Evolutionary conservation across 83 land plant genomes (phyloP), one percentile per base, ranked within the genome.

Genomic region (Diphasiastrum complanatum): DNA sequence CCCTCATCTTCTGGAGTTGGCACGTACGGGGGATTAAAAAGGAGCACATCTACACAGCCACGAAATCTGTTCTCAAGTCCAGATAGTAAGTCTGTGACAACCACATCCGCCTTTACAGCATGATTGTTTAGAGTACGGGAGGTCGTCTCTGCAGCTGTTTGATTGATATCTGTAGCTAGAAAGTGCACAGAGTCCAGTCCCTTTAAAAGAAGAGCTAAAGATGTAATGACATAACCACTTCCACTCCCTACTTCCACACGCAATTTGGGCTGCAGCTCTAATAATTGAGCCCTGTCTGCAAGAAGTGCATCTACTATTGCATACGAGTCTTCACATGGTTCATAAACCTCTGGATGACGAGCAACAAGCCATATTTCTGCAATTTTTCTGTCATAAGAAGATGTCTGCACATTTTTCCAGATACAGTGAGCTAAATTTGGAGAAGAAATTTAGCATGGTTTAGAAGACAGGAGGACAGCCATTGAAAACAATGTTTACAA

Each of bases 1-100:
- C 6, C 59, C 59, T 41, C 59, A 0, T 55, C 59, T 14, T 55
- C 35, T 20, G 59, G 59, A 6, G 59, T 55, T 16, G 59, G 59
- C 28, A 55, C 59, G 19, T 55, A 55, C 6, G 59, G 59, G 31
- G 59, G 59, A 55, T 55, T 55, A 1, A 55, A 55, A 25, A 55
- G 35, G n/a, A 55, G 35, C 34, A 55, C 28, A 27, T 55, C 59
- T 6, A 55, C 59, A 27, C 16, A 20, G 14, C 59, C 59, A 16
- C 35, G 35, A 0, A 55, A 1, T 18, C 59, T 10, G 18, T 1
- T 55, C 18, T 55, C 59, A 27, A 55, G 59, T 14, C 59, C 59
- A n/a, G 30, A 27, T 11, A 55, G 28, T 8, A 55, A 35, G 35
- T 55, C 59, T 16, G 59, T 55, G 11, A 11, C 18, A 11, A 55